Percentiles rank a stretch among this genome's conserved stretches.
Evolutionary conservation across 805 yeast species (phyloP).

Genomic region (Candida verbasci): DNA sequence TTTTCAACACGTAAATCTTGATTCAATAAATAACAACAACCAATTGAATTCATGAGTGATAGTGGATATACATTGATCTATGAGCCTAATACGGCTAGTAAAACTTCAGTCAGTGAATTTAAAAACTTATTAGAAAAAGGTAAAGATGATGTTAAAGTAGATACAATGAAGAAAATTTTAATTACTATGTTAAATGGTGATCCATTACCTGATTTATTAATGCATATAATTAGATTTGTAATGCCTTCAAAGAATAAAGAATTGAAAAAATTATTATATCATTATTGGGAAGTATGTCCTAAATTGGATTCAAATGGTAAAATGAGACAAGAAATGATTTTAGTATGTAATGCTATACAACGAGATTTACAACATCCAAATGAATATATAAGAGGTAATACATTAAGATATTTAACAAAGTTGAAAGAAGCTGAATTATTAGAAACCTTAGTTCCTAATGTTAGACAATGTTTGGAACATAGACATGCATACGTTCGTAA

Average conservation of each 20-base stretch:
- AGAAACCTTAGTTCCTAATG: conserved; percentile 93
- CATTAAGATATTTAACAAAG: conserved; percentile 86
- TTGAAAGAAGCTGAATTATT: conserved; percentile 88
- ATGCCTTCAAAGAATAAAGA: conserved; percentile 94
- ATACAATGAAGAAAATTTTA: conserved; percentile 84
- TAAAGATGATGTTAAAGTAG: conserved; percentile 80
- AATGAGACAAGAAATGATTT: conserved; percentile 96
- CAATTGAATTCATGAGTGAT: conserved; percentile 16
- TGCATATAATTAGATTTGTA: conserved; percentile 95
- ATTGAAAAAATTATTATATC: conserved; percentile 86
- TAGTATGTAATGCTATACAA: conserved; percentile 96
- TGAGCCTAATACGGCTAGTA: conserved; percentile 66
- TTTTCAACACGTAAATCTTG: conserved; percentile 16
- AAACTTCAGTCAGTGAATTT: conserved; percentile 67
- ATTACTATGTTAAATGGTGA: conserved; percentile 89
- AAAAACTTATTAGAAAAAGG: conserved; percentile 80
- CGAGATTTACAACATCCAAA: conserved; percentile 97
- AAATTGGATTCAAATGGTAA: conserved; percentile 85
- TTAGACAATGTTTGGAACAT: conserved; percentile 86
- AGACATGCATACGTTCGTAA: conserved; percentile 98
- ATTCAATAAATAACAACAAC: background rate
- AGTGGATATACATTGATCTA: conserved; percentile 73
- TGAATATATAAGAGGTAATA: conserved; percentile 94
- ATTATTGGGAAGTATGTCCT: conserved; percentile 98
- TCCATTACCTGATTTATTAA: conserved; percentile 84